Conservation (phyloP, 2,329 filamentous ascomycete genomes). For the Mycogone perniciosa region DNA sequence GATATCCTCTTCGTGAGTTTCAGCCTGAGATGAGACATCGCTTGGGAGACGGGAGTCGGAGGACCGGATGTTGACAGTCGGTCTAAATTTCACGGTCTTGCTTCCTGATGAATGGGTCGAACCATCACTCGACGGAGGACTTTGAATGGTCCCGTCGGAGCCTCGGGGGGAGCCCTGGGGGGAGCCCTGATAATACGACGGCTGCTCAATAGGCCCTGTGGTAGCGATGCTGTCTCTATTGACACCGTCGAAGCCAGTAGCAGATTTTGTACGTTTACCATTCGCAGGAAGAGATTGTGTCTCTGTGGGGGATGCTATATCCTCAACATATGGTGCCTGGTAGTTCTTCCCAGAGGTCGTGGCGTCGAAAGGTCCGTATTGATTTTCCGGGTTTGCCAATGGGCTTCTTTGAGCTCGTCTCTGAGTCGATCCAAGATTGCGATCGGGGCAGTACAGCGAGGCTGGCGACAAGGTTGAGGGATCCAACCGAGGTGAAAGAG, state of each 20-base stretch:
- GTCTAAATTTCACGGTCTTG: slow-evolving; percentile 23
- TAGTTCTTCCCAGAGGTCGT: slow-evolving; percentile 14
- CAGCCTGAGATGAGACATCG: slow-evolving; percentile 3
- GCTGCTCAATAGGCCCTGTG: not conserved
- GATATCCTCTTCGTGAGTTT: slow-evolving; percentile 3
- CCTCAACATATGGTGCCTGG: slow-evolving; percentile 24
- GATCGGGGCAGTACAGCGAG: slow-evolving; percentile 18
- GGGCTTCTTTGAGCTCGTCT: slow-evolving; percentile 24
- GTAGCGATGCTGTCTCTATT: not conserved
- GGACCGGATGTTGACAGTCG: slow-evolving; percentile 17
- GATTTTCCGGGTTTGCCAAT: slow-evolving; percentile 2
- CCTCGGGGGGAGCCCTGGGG: not conserved
- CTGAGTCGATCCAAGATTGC: slow-evolving; percentile 21
- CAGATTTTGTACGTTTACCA: not conserved
- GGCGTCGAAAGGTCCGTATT: not conserved
- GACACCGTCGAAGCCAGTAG: not conserved
- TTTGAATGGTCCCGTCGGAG: slow-evolving; percentile 1
- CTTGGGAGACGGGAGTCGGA: slow-evolving; percentile 13
- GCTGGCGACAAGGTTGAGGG: slow-evolving; percentile 7
- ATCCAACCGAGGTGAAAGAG: not conserved
- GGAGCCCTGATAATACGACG: not conserved
- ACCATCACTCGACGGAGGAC: slow-evolving; percentile 11
- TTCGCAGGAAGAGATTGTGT: not conserved
- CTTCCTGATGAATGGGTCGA: slow-evolving; percentile 15
- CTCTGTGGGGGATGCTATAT: slow-evolving; percentile 13